Percentiles rank a stretch among this genome's conserved stretches.
These are phyloP conservation scores for Torulaspora gathmanii DNA, from an alignment of 805 yeast genomes.

Conservation along the genomic window DNA sequence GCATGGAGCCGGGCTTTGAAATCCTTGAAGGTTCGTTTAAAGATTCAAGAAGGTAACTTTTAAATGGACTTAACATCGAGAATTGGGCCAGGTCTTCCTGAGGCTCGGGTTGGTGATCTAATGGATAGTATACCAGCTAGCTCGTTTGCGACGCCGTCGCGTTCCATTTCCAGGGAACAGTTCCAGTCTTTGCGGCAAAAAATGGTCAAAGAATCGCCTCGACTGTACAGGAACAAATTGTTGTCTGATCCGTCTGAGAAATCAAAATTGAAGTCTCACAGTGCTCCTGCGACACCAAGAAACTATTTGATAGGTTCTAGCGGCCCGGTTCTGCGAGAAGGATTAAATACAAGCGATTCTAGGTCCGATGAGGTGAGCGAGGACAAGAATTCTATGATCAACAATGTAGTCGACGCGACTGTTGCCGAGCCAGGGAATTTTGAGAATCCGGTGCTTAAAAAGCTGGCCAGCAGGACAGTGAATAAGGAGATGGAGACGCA, in stretches of 20 bases:
- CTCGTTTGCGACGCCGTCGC: conserved; percentile 17
- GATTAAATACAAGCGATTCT: not conserved
- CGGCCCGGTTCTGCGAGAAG: not conserved
- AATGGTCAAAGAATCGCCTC: conserved; percentile 29
- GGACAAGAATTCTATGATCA: not conserved
- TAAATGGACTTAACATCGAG: no score
- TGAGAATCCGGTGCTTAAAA: conserved; percentile 31
- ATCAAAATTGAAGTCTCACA: not conserved
- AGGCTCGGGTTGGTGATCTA: not conserved
- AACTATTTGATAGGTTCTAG: not conserved
- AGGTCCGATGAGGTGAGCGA: not conserved
- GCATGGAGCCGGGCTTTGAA: not conserved
- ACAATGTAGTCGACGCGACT: not conserved
- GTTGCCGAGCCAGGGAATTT: conserved; percentile 21
- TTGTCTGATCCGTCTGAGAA: conserved; percentile 11
- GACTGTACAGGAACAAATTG: conserved; percentile 23
- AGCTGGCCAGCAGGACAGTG: conserved; percentile 35
- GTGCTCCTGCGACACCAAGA: conserved; percentile 3
- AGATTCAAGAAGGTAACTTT: not conserved
- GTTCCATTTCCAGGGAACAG: conserved; percentile 24
- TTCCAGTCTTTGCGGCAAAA: conserved; percentile 21
- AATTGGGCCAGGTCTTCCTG: not conserved
- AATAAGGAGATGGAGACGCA: conserved; percentile 41
- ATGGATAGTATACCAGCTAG: conserved; percentile 14
- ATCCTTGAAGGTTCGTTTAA: not conserved